Evolutionary conservation across 2,329 filamentous ascomycete species (phyloP).

Genomic region (Xylaria sp.): DNA sequence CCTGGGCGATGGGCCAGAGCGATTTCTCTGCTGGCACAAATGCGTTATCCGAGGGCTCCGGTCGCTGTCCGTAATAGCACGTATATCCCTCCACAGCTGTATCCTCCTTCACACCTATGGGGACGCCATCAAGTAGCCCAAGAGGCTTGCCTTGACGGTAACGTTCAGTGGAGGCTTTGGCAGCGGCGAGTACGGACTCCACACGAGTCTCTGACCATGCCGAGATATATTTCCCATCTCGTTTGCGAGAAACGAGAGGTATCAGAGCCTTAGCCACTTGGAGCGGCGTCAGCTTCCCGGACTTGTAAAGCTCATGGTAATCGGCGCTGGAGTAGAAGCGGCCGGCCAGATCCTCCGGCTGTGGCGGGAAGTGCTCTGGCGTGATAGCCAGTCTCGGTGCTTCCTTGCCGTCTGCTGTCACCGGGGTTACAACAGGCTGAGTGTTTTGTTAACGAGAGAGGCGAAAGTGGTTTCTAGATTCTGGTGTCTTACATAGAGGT

Average conservation of each 20-base stretch:
- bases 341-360: slow-evolving; percentile 55
- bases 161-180: slow-evolving; percentile 76
- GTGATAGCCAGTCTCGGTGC: slow-evolving; percentile 55
- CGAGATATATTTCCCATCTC: slow-evolving; percentile 70
- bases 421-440: slow-evolving; percentile 68
- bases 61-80: slow-evolving; percentile 71
- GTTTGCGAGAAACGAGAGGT: slow-evolving; percentile 73
- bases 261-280: slow-evolving; percentile 78
- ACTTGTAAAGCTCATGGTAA: slow-evolving; percentile 79
- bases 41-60: slow-evolving; percentile 64
- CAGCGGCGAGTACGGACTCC: slow-evolving; percentile 73
- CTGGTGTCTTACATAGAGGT: slow-evolving; percentile 59
- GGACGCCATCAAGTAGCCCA: slow-evolving; percentile 81
- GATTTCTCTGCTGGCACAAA: slow-evolving; percentile 67
- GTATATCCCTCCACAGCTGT: slow-evolving; percentile 76
- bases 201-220: slow-evolving; percentile 77
- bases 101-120: slow-evolving; percentile 87
- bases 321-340: slow-evolving; percentile 78
- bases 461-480: background rate
- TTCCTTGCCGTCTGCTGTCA: slow-evolving; percentile 52
- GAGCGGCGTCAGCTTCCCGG: slow-evolving; percentile 75
- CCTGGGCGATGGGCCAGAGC: slow-evolving; percentile 75
- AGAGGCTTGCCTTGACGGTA: slow-evolving; percentile 75
- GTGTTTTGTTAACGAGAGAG: slow-evolving; percentile 26
- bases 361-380: slow-evolving; percentile 55